Evolutionary conservation across 2,329 filamentous ascomycete genomes (phyloP).

Genomic region (Cladophialophora exuberans): DNA sequence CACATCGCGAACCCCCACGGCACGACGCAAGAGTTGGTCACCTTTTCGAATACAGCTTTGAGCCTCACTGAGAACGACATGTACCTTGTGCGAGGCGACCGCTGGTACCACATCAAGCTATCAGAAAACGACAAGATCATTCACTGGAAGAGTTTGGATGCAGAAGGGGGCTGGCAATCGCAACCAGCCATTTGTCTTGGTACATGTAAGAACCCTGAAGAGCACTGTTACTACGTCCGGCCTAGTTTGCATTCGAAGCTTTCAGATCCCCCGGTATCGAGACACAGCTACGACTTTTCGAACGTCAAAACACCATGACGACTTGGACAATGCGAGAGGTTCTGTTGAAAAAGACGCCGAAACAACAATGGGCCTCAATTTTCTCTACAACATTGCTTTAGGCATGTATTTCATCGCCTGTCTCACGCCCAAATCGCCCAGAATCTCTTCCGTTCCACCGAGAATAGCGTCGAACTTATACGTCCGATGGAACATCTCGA

Average conservation of each 20-base stretch:
- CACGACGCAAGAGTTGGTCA: too few relatives aligned
- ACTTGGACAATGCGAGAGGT: too few relatives aligned
- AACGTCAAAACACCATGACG: too few relatives aligned
- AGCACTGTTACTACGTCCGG: not conserved
- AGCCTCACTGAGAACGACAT: too few relatives aligned
- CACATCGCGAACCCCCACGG: too few relatives aligned
- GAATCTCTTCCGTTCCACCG: slow-evolving; percentile 72
- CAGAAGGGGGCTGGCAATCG: too few relatives aligned
- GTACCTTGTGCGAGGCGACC: too few relatives aligned
- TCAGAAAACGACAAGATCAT: not conserved
- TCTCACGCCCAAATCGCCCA: slow-evolving; percentile 69
- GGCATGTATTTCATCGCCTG: slow-evolving; percentile 84
- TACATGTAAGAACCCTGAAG: not conserved
- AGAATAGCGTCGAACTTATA: slow-evolving; percentile 65
- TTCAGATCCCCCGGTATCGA: not conserved
- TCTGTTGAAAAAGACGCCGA: too few relatives aligned
- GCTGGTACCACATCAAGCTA: not conserved
- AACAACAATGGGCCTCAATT: not conserved
- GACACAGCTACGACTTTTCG: too few relatives aligned
- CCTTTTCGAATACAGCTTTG: too few relatives aligned
- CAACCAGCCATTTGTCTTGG: not conserved
- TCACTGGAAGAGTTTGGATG: too few relatives aligned
- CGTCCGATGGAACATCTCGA: slow-evolving; percentile 67
- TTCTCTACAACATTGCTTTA: slow-evolving; percentile 68
- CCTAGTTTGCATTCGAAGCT: not conserved